Conservation (phyloP, 2,329 filamentous ascomycete genomes). For the Capronia coronata region DNA sequence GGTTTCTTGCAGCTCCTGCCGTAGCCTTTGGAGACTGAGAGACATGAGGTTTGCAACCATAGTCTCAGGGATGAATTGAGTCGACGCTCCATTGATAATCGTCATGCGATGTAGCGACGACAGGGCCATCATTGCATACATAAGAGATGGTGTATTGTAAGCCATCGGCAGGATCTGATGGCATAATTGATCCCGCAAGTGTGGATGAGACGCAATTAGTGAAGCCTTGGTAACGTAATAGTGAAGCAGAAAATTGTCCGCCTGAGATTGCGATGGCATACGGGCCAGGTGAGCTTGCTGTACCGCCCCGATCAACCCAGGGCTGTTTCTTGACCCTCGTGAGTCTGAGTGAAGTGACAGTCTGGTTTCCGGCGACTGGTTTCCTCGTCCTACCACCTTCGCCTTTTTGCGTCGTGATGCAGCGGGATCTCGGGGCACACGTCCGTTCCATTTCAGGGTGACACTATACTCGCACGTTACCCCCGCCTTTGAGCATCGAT, state of each 20-base stretch:
- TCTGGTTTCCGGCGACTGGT: no score
- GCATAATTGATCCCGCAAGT: conserved; percentile 33
- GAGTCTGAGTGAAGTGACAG: no score
- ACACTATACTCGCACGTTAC: conserved; percentile 1
- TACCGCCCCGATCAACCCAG: no score
- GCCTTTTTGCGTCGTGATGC: no score
- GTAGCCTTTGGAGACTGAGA: conserved; percentile 39
- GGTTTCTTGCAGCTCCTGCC: conserved; percentile 35
- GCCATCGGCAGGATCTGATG: conserved; percentile 42
- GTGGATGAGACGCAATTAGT: conserved; percentile 5
- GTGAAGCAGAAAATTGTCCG: background rate
- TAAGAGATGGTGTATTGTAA: conserved; percentile 38
- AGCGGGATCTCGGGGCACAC: no score
- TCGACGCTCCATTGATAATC: conserved; percentile 33
- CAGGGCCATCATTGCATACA: conserved; percentile 40
- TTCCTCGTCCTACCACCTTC: no score
- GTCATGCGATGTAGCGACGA: conserved; percentile 40
- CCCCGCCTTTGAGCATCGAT: conserved; percentile 32
- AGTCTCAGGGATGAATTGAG: conserved; percentile 35
- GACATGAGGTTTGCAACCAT: conserved; percentile 38
- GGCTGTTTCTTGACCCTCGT: no score
- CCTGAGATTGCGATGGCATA: no score
- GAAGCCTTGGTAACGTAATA: conserved; percentile 6
- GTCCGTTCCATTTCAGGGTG: conserved; percentile 8
- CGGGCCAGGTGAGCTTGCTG: no score